Base-by-base conservation (phyloP, 768 basidiomycete species). In the Suillus plorans region DNA sequence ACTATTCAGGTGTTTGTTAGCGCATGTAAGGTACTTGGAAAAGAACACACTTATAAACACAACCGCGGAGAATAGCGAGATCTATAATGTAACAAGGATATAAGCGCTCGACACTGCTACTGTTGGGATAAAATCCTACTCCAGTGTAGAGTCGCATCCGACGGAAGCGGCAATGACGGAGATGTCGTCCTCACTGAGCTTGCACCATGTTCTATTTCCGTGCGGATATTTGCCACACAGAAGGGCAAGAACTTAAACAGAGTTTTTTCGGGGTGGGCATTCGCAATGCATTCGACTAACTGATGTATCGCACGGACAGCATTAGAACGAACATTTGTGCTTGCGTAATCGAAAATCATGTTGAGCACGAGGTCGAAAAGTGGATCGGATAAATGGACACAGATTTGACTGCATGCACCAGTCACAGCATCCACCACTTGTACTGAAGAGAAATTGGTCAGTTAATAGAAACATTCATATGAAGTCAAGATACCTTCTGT, bases 111-210 rank as follows among this genome's bases (percentile, higher is more conserved):
- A 18, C 5, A n/a, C 22, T 13, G 62, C 47, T 53, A 25, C 28
- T 57, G 9, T 52, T 16, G 28, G 9, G 22, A 47, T 64, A 42
- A 63, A 42, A 22, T 75, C 87, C 63, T 76, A 91, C 90, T 92
- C 90, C 92, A 94, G 70, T 95, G 93, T 59, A 97, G 80, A 20
- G 92, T 93, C 4, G 91, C 91, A 74, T 95, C 93, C 1, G 91
- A 89, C 3, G 91, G 88, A 47, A 91, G 77, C 1, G 89, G 87
- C 2, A 82, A 81, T 4, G 89, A 87, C 39, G 84, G 80, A 2
- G 89, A 89, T 1, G 92, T 94, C 18, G 89, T 89, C 74, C 83
- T 84, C 69, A 84, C 80, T 63, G 86, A 90, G 71, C 88, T 89
- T 9, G 95, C 94, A 5, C 95, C 95, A 69, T 89, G 88, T 67